These are phyloP conservation scores for Gonium pectorale DNA, from an alignment of 139 green algal genomes.

Conservation along the genomic window DNA sequence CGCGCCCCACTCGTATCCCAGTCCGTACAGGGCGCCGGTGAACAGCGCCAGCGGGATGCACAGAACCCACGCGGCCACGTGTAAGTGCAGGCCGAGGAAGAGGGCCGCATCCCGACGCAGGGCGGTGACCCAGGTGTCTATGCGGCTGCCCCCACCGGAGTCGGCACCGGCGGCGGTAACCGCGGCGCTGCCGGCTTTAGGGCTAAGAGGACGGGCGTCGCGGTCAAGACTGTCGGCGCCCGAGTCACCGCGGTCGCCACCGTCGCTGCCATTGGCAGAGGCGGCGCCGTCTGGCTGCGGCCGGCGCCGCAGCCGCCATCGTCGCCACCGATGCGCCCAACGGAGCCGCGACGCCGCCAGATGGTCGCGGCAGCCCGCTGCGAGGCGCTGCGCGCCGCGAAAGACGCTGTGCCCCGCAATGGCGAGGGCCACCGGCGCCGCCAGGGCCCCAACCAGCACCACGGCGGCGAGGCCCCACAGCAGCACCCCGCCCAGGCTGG, in stretches of 20 bases:
- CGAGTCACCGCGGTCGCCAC: too few species aligned
- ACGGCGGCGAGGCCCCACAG: background rate
- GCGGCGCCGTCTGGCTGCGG: background rate
- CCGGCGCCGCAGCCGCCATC: background rate
- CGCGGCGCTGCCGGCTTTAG: background rate
- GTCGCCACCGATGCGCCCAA: background rate
- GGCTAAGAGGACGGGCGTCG: too few species aligned
- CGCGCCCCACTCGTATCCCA: slow-evolving; percentile 10
- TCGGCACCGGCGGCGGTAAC: background rate
- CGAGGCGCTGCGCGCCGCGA: too few species aligned
- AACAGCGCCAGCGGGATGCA: background rate
- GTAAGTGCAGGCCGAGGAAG: slow-evolving; percentile 8
- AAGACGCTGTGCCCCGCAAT: background rate
- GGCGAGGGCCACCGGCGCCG: background rate
- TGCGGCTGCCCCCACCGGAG: too few species aligned
- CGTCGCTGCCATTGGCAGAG: background rate
- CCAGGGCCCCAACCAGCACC: background rate
- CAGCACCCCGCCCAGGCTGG: background rate
- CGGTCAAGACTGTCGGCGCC: background rate
- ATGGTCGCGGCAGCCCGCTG: too few species aligned
- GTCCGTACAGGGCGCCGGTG: background rate
- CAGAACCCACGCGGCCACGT: slow-evolving; percentile 19
- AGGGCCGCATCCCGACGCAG: background rate
- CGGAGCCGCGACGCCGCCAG: background rate
- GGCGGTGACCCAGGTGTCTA: too few species aligned